A percentile compares a stretch with the other conserved stretches of the same genome.
These are phyloP conservation scores for Caloboletus firmus DNA, from an alignment of 1,284 basidiomycete genomes.

Conservation along the genomic window DNA sequence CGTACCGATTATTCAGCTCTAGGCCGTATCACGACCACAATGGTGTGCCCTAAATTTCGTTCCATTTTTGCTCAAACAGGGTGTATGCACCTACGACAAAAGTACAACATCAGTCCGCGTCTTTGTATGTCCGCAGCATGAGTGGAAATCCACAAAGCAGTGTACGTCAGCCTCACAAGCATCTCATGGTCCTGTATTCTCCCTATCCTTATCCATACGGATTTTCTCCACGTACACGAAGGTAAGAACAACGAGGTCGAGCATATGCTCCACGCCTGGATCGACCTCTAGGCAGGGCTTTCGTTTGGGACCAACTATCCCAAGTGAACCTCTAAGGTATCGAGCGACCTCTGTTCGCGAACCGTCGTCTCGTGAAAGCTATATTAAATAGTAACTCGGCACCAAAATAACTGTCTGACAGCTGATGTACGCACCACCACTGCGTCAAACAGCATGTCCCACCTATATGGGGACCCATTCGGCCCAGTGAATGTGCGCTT, in stretches of 20 bases:
- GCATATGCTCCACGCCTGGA: conserved; percentile 36
- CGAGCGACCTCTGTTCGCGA: conserved; percentile 28
- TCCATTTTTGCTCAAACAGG: conserved; percentile 1
- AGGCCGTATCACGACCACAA: background rate
- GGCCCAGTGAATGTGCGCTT: conserved; percentile 33
- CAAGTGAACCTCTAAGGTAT: conserved; percentile 25
- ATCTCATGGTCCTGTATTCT: conserved; percentile 5
- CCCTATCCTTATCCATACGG: conserved; percentile 31
- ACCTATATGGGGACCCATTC: conserved; percentile 26
- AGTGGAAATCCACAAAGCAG: conserved; percentile 1
- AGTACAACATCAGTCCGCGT: conserved; percentile 3
- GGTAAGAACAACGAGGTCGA: conserved; percentile 42
- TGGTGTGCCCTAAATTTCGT: background rate
- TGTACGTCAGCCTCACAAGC: conserved; percentile 5
- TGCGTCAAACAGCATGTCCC: conserved; percentile 22
- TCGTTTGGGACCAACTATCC: conserved; percentile 23
- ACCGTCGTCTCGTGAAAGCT: conserved; percentile 25
- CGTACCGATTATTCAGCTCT: conserved; percentile 1
- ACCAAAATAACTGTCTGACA: background rate
- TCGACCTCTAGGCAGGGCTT: conserved; percentile 36
- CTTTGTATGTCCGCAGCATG: background rate
- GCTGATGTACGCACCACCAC: conserved; percentile 21
- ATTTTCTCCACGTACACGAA: conserved; percentile 44
- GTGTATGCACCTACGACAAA: conserved; percentile 14
- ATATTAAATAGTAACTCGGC: background rate